phyloP scores from a whole-genome alignment of 2,329 filamentous ascomycete species.

The Neonectria sp. region DNA sequence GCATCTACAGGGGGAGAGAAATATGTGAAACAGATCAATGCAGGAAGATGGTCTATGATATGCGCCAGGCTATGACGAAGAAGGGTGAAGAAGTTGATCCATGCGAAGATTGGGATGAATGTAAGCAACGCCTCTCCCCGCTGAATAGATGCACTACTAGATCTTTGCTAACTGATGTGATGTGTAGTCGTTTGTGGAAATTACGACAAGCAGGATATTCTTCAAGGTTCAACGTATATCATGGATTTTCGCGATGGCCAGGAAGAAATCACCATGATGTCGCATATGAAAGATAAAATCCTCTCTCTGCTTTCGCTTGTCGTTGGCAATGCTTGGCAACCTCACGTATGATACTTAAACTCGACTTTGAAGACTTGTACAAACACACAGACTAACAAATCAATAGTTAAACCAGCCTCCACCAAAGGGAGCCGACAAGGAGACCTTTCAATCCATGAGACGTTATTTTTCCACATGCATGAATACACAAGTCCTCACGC shows the following conservation, averaged over 20 bases:
- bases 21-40: constrained; percentile 21
- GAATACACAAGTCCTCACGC: neutral
- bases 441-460: constrained; percentile 6
- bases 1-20: neutral
- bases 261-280: constrained; percentile 6
- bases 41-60: constrained; percentile 1
- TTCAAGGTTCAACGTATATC: no score
- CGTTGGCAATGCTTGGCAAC: constrained; percentile 11
- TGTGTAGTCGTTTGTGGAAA: constrained; percentile 27
- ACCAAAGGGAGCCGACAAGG: neutral
- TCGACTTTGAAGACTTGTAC: neutral
- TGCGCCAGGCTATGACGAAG: constrained; percentile 14
- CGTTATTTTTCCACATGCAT: constrained; percentile 30
- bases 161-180: neutral
- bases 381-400: neutral
- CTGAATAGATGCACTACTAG: neutral
- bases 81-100: constrained; percentile 14
- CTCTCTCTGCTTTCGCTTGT: neutral
- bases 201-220: constrained; percentile 11
- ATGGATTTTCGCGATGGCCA: neutral
- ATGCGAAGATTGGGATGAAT: constrained; percentile 37
- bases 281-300: neutral
- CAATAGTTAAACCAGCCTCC: neutral
- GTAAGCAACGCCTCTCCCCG: constrained; percentile 16
- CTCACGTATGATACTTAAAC: neutral